Evolutionary conservation across 257 asterid species (phyloP).

Genomic region (Lavandula angustifolia): DNA sequence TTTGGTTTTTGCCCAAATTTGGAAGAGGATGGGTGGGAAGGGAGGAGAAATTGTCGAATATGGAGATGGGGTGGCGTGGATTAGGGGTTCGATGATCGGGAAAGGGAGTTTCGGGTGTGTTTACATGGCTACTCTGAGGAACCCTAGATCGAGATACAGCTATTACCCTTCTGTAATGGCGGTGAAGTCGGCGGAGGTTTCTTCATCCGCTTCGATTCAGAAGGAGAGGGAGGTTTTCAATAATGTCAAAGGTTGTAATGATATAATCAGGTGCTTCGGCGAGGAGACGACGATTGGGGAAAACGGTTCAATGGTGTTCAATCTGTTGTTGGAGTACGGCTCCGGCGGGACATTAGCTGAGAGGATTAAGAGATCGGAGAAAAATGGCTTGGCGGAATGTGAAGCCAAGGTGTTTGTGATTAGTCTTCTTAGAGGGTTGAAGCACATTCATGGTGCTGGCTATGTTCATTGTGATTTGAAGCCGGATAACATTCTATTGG

Average conservation of each 20-base stretch:
- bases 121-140: slow-evolving; percentile 74
- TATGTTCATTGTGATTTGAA: slow-evolving; percentile 95
- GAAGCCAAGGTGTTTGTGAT: slow-evolving; percentile 60
- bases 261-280: slow-evolving; percentile 67
- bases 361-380: slow-evolving; percentile 52
- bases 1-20: not conserved
- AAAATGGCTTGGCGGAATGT: slow-evolving; percentile 57
- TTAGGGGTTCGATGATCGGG: slow-evolving; percentile 82
- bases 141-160: slow-evolving; percentile 70
- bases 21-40: not conserved
- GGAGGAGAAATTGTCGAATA: slow-evolving; percentile 31
- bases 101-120: slow-evolving; percentile 92
- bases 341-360: slow-evolving; percentile 83
- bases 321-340: slow-evolving; percentile 81
- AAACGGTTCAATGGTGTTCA: slow-evolving; percentile 73
- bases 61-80: slow-evolving; percentile 94
- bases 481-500: slow-evolving; percentile 76
- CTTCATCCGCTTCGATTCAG: slow-evolving; percentile 84
- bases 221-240: slow-evolving; percentile 74
- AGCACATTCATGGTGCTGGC: slow-evolving; percentile 55
- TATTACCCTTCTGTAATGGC: slow-evolving; percentile 79
- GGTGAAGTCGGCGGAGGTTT: slow-evolving; percentile 96
- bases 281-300: slow-evolving; percentile 80
- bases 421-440: slow-evolving; percentile 66
- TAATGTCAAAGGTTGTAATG: slow-evolving; percentile 63